phyloP scores from a whole-genome alignment of 805 yeast species.

The Saccharomyces eubayanus region DNA sequence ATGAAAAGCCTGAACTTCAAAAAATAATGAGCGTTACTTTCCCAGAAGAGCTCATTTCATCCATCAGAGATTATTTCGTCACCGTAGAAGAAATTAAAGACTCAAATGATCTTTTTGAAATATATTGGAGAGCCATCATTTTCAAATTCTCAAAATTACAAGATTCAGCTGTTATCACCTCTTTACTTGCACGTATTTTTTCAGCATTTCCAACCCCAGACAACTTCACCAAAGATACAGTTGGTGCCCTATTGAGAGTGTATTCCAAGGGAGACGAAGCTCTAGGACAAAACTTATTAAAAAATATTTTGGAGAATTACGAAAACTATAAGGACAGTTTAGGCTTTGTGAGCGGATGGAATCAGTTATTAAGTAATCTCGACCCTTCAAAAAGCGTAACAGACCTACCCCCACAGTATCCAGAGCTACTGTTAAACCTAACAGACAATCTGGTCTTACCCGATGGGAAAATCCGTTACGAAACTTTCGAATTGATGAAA shows the following conservation, averaged over 20 bases:
- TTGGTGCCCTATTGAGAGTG: slow-evolving; percentile 35
- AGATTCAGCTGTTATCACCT: slow-evolving; percentile 8
- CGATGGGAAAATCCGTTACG: slow-evolving; percentile 42
- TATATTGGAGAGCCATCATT: slow-evolving; percentile 46
- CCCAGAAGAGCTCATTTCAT: slow-evolving; percentile 17
- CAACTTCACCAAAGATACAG: slow-evolving; percentile 35
- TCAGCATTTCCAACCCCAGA: slow-evolving; percentile 3
- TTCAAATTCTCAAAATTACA: slow-evolving; percentile 33
- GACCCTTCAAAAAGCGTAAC: background rate
- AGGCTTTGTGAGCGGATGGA: slow-evolving; percentile 33
- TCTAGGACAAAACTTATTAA: slow-evolving; percentile 10
- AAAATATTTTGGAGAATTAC: slow-evolving; percentile 19
- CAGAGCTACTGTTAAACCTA: slow-evolving; percentile 2
- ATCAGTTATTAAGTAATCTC: slow-evolving; percentile 10
- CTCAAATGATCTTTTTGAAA: slow-evolving; percentile 26
- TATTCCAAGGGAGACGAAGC: slow-evolving; percentile 24
- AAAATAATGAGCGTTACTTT: slow-evolving; percentile 28
- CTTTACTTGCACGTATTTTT: background rate
- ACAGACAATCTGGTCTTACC: slow-evolving; percentile 40
- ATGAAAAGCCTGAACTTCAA: slow-evolving; percentile 26
- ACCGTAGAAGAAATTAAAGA: slow-evolving; percentile 4
- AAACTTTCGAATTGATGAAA: slow-evolving; percentile 42
- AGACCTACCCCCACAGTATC: background rate
- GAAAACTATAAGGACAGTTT: slow-evolving; percentile 30
- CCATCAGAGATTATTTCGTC: background rate